Base-by-base conservation (phyloP, 805 yeast species). In the Yamadazyma nakazawae region DNA sequence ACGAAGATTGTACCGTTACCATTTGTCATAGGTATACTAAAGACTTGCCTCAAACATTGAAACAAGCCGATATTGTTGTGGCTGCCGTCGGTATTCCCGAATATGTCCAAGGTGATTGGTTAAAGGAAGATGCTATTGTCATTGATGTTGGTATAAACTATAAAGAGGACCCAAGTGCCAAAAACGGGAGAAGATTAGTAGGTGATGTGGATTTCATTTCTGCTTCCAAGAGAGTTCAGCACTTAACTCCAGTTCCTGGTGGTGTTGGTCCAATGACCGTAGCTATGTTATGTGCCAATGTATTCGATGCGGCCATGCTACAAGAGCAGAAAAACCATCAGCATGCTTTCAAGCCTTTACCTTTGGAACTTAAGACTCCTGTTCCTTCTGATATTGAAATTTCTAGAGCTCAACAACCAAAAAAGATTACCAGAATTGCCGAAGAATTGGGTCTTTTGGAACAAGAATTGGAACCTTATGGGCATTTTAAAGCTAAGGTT, bases 251-350 rank as follows among this genome's bases (percentile, higher is more conserved):
- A 14, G 99, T 92, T 46, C 99, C 99, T 28, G 98, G 98, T 63
- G 98, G 98, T 58, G 98, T 92, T 52, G 99, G 99, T 35, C 99
- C 99, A 54, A 92, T 92, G 98, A 92, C 99, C 24, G 97, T 92
- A 40, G 96, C 96, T 35, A 90, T 91, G 97, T 80, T 92, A 50
- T 79, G 91, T 52, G 79, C 85, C 54, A 92, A 94, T 61, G 92
- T 92, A 10, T 74, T 82, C 48, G 76, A 79, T 54, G 88, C 96
- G 43, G 96, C 98, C 17, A 75, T 84, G 57, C 70, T 78, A 45
- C 80, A 76, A 59, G 75, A 70, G 46, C 67, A 67, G 66, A 42
- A 49, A 38, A 49, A 49, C 31, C 53, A 52, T 47, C 26, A 49
- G 42, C 72, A 79, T 56, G 65, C 68, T 49, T 68, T 79, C 59